Evolutionary conservation across 768 basidiomycete species (phyloP).

Genomic region (Pleurotus tuber-regium): DNA sequence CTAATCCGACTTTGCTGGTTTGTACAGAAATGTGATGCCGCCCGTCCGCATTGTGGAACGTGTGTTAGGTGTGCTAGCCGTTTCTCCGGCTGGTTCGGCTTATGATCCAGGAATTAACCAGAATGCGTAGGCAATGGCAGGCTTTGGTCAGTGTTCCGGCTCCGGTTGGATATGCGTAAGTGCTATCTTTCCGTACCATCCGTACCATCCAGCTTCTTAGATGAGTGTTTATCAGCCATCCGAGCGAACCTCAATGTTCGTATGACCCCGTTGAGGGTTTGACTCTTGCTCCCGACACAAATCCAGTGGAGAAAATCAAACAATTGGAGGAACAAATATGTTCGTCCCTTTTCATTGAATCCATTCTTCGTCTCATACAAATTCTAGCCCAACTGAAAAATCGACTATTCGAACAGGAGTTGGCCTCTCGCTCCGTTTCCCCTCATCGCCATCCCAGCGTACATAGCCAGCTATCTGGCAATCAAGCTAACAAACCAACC

Average conservation of each 20-base stretch:
- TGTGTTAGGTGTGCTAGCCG: conserved; percentile 65
- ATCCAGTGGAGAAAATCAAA: conserved; percentile 77
- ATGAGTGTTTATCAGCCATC: no score
- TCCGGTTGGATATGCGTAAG: conserved; percentile 82
- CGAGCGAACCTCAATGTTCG: conserved; percentile 79
- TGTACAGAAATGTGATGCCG: conserved; percentile 84
- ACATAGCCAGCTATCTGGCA: conserved; percentile 17
- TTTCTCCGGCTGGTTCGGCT: not conserved
- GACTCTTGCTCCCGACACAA: conserved; percentile 70
- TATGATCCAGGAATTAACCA: not conserved
- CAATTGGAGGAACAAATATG: conserved; percentile 77
- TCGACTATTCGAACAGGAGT: conserved; percentile 54
- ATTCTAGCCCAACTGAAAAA: conserved; percentile 58
- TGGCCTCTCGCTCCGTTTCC: conserved; percentile 36
- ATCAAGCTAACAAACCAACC: conserved; percentile 20
- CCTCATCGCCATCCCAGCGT: conserved; percentile 25
- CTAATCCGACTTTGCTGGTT: conserved; percentile 6
- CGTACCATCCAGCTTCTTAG: no score
- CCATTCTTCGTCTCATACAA: conserved; percentile 4
- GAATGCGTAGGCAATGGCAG: conserved; percentile 66
- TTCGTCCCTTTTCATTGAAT: no score
- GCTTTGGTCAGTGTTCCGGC: conserved; percentile 80
- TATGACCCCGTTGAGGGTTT: conserved; percentile 88
- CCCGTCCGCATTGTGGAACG: conserved; percentile 81
- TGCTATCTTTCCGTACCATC: conserved; percentile 12